Evolutionary conservation across 495 filamentous ascomycete species (phyloP), one percentile per base, ranked within the genome.

Genomic region (Hypoxylon lienhwacheense): DNA sequence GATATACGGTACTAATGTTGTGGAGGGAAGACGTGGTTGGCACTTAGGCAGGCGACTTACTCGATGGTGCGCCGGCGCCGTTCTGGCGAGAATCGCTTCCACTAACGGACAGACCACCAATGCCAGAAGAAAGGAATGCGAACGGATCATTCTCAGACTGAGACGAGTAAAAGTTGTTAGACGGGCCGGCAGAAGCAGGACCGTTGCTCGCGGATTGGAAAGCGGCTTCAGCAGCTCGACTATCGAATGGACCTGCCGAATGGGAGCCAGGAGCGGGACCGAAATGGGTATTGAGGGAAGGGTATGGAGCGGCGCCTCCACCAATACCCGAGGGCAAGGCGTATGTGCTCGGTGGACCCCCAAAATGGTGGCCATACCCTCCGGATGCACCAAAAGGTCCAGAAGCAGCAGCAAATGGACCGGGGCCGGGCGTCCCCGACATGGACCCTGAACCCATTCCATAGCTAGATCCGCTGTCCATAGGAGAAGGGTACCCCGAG

Each of bases 211-310:
- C 91, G 14, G 88, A 89, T 47, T 87, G 85, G 74, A 96, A 96
- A 14, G 91, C 91, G 11, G 89, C 89, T 76, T 96, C 91, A 22
- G 89, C 86, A 34, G 89, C 88, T 24, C 93, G 88, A 73, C 91
- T 95, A 66, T 95, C 91, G 63, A 98, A 97, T 1, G 91, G 88
- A 25, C 89, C 86, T 32, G 87, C 86, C 41, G 91, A 93, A 67
- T 89, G 88, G 21, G 86, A 82, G 41, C 86, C 83, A 4, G 85
- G 86, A 20, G 75, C 75, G 20, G 84, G 83, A 35, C 86, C 87
- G 21, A 87, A 81, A 63, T 87, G 86, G 24, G 86, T 86, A 66
- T 90, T 88, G 69, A 96, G 81, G 0, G 86, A 86, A 12, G 91
- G 89, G 66, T 96, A 97, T 7, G 85, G 87, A 28, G 81, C 85